Percentiles rank a stretch among this genome's conserved stretches.
Conservation (phyloP, 331 rosid species). For the Prunus yedoensis region DNA sequence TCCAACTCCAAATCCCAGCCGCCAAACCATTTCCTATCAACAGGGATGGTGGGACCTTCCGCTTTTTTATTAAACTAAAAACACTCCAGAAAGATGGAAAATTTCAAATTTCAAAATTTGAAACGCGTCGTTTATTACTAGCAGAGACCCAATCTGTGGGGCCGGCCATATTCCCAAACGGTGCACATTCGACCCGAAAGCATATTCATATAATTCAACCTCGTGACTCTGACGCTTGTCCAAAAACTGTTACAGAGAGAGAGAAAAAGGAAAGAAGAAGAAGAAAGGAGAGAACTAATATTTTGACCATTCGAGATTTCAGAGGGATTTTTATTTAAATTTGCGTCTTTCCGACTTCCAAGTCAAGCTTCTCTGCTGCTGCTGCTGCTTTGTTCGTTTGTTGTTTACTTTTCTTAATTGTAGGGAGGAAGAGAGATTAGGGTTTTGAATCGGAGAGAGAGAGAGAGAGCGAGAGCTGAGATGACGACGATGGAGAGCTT, state of each 20-base stretch:
- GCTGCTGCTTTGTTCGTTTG: not conserved
- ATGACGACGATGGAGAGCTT: slow-evolving; percentile 92
- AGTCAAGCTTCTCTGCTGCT: slow-evolving; percentile 13
- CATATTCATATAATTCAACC: not conserved
- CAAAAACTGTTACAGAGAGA: not conserved
- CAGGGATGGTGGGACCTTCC: not conserved
- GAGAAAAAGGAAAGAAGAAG: not conserved
- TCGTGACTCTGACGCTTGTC: not conserved
- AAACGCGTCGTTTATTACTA: not conserved
- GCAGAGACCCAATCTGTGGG: not conserved
- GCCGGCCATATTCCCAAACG: not conserved
- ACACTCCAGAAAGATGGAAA: not conserved
- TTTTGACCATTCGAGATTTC: not conserved
- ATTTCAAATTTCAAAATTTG: slow-evolving; percentile 8
- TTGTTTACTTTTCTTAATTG: not conserved
- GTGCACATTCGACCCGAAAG: not conserved
- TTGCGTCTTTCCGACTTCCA: slow-evolving; percentile 6
- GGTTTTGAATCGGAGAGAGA: not conserved
- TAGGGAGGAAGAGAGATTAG: slow-evolving; percentile 1
- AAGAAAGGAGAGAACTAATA: no score
- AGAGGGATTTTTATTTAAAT: not conserved
- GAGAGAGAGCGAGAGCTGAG: not conserved
- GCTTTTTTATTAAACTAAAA: no score
- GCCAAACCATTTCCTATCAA: not conserved
- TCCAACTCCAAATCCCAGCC: no score